Percentiles rank a stretch among this genome's conserved stretches.
Conservation (phyloP, 2,329 filamentous ascomycete species). For the Lasiodiplodia citricola region DNA sequence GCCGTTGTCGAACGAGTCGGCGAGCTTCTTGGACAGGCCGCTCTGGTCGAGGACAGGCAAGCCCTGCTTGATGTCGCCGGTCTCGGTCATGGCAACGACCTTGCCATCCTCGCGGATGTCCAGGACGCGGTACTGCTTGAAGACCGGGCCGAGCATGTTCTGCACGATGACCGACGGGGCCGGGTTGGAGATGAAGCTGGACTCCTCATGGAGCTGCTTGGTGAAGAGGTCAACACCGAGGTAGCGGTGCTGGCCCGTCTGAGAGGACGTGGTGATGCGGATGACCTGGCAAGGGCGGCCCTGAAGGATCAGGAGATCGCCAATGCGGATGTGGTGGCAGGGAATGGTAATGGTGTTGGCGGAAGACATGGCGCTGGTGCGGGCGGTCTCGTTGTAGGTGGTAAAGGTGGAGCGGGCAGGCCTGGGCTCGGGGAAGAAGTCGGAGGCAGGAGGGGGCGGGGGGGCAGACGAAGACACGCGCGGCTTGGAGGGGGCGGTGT, state of each 20-base stretch:
- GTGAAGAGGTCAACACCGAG: conserved; percentile 99
- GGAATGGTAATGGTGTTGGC: conserved; percentile 96
- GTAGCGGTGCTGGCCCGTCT: conserved; percentile 99
- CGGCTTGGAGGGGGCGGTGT: conserved; percentile 41
- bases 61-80: conserved; percentile 95
- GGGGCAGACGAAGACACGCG: conserved; percentile 44
- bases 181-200: conserved; percentile 95
- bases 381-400: conserved; percentile 17
- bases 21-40: conserved; percentile 80
- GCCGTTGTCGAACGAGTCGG: conserved; percentile 84
- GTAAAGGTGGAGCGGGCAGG: conserved; percentile 30
- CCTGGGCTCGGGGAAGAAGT: conserved; percentile 33
- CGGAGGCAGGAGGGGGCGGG: conserved; percentile 32
- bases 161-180: conserved; percentile 95
- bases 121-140: conserved; percentile 99
- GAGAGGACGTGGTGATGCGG: conserved; percentile 96
- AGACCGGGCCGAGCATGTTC: conserved; percentile 98
- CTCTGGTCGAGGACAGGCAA: conserved; percentile 95
- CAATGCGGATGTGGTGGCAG: conserved; percentile 99
- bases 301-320: conserved; percentile 98
- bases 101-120: conserved; percentile 86
- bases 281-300: conserved; percentile 99
- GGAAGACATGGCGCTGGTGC: conserved; percentile 54
- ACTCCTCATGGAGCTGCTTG: conserved; percentile 99
- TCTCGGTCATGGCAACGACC: conserved; percentile 98